Conservation (phyloP, 75 land plant genomes). For the Azolla pinnata region DNA sequence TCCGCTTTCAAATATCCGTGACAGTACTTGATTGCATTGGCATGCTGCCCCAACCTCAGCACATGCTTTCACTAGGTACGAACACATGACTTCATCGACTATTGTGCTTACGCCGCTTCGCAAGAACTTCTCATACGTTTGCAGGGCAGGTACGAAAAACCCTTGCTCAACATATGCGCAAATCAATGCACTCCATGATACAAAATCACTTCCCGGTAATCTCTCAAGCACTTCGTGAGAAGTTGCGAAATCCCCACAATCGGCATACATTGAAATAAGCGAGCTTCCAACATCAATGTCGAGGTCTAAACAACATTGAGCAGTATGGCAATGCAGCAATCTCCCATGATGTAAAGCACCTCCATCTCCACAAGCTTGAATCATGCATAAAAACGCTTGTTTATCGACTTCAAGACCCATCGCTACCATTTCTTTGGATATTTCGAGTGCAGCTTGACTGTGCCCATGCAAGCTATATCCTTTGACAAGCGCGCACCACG, state of each 20-base stretch:
- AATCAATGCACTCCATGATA: constrained; percentile 17
- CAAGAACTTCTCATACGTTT: constrained; percentile 6
- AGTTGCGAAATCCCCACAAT: neutral
- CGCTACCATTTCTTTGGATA: neutral
- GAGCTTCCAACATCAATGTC: constrained; percentile 12
- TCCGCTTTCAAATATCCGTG: too few relatives aligned
- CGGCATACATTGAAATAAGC: neutral
- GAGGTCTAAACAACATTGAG: neutral
- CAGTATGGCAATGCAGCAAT: neutral
- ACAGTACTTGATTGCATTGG: too few relatives aligned
- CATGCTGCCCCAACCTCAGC: constrained; percentile 9
- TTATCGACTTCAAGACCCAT: constrained; percentile 3
- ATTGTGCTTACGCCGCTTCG: constrained; percentile 1
- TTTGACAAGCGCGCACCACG: constrained; percentile 11
- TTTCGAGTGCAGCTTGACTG: constrained; percentile 2
- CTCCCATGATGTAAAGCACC: constrained; percentile 5
- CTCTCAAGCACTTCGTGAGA: neutral
- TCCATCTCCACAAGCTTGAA: constrained; percentile 5
- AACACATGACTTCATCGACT: constrained; percentile 15
- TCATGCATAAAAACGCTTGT: neutral
- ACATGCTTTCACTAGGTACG: constrained; percentile 17
- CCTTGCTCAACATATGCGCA: constrained; percentile 14
- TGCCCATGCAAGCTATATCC: constrained; percentile 14
- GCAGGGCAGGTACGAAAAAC: neutral
- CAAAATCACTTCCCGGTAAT: constrained; percentile 1